Evolutionary conservation across 176 grass and related monocot genomes (phyloP), one percentile per base, ranked within the genome.

Genomic region (Leersia perrieri): DNA sequence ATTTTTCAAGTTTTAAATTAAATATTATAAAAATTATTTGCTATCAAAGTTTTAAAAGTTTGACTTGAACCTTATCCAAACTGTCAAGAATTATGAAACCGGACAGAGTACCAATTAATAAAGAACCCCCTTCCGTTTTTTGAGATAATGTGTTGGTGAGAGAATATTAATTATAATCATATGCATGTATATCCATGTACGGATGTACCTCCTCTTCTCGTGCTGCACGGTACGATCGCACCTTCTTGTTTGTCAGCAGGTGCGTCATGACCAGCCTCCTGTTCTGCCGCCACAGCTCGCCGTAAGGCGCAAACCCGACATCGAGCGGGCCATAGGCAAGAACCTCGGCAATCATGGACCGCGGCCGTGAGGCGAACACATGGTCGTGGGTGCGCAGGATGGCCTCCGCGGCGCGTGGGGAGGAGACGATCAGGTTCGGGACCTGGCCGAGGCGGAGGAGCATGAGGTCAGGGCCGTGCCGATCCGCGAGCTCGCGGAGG

Each of bases 361-460:
- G 9, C 3, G 84, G 87, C 9, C 91, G 85, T 9, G 91, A 93
- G 5, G 87, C 70, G 69, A 90, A 85, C 11, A 74, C 64, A 36
- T 69, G 84, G 69, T 93, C 91, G 78, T 87, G 76, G 28, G 81
- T 85, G 22, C 55, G 86, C 22, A 90, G 12, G 34, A 87, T 7
- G 30, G 68, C 87, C 63, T 51, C 25, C 2, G 91, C 87, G 11
- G 82, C 69, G 16, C 74, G 49, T 6, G 84, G 73, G 1, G 91
- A 93, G 1, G 84, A 84, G 31, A 82, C 84, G 22, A 93, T 12
- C 0, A 93, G 44, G 11, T 62, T 87, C 4, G 72, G 81, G 34
- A 87, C 87, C 22, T 42, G 1, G 33, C 91, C 91, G 2, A 93
- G 84, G 14, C 70, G 84, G 68, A 92, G 83, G 74, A 82, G 72